Evolutionary conservation across 345 rosid species (phyloP).

Genomic region (Populus deltoides): DNA sequence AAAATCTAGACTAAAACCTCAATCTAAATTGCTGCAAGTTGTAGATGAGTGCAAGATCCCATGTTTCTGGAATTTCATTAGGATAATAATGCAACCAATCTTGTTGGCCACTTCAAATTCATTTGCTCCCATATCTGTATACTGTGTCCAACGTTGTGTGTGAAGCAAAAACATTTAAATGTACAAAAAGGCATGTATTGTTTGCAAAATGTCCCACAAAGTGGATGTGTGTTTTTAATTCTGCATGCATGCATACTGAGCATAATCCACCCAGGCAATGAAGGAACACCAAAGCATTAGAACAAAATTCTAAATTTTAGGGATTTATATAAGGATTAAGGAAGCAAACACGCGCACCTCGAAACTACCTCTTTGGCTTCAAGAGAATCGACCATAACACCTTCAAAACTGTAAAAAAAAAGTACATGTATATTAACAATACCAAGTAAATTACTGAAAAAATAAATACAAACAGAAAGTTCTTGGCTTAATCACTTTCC

Average conservation of each 20-base stretch:
- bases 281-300: slow-evolving; percentile 9
- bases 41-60: background rate
- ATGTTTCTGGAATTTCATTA: background rate
- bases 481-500: background rate
- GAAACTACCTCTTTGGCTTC: slow-evolving; percentile 79
- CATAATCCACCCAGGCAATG: background rate
- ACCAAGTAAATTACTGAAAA: slow-evolving; percentile 17
- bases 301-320: slow-evolving; percentile 1
- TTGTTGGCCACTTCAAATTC: background rate
- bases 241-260: background rate
- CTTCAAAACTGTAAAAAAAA: slow-evolving; percentile 70
- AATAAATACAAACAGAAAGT: background rate
- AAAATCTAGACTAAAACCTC: background rate
- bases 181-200: background rate
- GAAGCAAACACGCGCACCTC: slow-evolving; percentile 47
- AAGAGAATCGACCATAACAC: slow-evolving; percentile 75
- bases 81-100: too few species aligned
- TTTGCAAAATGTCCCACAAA: background rate
- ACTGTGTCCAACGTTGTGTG: background rate
- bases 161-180: background rate
- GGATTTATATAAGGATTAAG: background rate
- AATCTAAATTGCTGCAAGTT: background rate
- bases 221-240: background rate
- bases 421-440: slow-evolving; percentile 25
- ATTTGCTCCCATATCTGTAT: background rate